These are phyloP conservation scores for Kwoniella heveanensis DNA, from an alignment of 768 basidiomycete genomes.

Conservation along the genomic window DNA sequence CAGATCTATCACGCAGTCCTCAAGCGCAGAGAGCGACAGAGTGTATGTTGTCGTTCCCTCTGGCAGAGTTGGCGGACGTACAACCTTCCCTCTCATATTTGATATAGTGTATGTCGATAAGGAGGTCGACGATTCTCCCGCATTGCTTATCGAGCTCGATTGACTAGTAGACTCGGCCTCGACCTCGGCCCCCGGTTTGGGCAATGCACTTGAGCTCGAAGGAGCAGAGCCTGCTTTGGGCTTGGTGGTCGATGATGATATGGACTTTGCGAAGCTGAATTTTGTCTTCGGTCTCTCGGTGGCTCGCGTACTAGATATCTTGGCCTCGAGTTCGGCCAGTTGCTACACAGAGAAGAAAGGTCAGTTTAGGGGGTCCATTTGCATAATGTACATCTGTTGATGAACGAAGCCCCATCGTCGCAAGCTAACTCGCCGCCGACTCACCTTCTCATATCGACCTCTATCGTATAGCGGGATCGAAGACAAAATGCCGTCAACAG, in stretches of 20 bases:
- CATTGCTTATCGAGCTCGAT: not conserved
- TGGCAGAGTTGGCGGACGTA: not conserved
- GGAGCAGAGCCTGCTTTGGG: conserved; percentile 17
- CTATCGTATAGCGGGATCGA: conserved; percentile 38
- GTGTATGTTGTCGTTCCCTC: conserved; percentile 15
- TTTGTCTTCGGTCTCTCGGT: conserved; percentile 62
- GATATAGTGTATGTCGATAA: conserved; percentile 20
- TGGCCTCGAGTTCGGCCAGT: conserved; percentile 66
- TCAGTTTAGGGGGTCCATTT: too few relatives aligned
- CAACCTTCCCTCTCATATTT: conserved; percentile 1
- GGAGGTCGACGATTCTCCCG: not conserved
- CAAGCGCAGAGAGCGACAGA: conserved; percentile 69
- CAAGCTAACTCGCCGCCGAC: too few relatives aligned
- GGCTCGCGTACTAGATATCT: conserved; percentile 62
- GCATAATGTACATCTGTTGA: too few relatives aligned
- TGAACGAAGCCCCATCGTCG: too few relatives aligned
- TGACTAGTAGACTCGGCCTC: not conserved
- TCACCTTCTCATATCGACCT: conserved; percentile 35
- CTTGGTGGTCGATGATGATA: conserved; percentile 38
- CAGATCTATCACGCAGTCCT: conserved; percentile 72
- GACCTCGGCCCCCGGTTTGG: too few relatives aligned
- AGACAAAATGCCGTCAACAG: conserved; percentile 7
- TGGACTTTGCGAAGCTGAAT: conserved; percentile 65
- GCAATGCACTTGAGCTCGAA: not conserved
- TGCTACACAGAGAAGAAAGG: conserved; percentile 66